Conservation (phyloP, 2,329 filamentous ascomycete genomes). For the Trichoderma koningii region DNA sequence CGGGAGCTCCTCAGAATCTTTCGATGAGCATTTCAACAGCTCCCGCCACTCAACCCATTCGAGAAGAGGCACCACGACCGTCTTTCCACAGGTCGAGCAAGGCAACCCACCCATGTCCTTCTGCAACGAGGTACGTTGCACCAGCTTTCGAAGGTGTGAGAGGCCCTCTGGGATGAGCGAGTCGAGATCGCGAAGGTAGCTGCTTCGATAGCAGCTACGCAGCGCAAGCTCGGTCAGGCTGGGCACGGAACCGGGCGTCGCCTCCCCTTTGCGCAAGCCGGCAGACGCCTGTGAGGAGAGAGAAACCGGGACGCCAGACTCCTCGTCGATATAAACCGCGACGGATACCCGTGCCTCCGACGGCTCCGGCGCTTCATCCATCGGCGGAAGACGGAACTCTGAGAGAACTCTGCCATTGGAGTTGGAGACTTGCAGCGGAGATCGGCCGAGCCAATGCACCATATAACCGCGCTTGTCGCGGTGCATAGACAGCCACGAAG, state of each 20-base stretch:
- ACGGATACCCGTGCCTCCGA: conserved; percentile 32
- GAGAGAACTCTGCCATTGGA: conserved; percentile 38
- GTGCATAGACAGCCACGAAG: too few species aligned
- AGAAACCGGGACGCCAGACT: conserved; percentile 9
- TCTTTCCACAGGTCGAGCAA: conserved; percentile 56
- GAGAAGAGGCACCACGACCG: conserved; percentile 52
- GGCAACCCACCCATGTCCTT: conserved; percentile 51
- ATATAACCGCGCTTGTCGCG: conserved; percentile 30
- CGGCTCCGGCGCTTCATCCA: conserved; percentile 29
- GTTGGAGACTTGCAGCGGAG: conserved; percentile 39
- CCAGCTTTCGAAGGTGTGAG: conserved; percentile 43
- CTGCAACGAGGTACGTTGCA: conserved; percentile 46
- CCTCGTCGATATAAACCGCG: conserved; percentile 12
- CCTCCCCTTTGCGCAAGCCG: conserved; percentile 27
- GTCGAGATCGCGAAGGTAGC: conserved; percentile 47
- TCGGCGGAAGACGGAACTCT: conserved; percentile 36
- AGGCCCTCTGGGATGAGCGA: conserved; percentile 48
- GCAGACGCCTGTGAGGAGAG: conserved; percentile 16
- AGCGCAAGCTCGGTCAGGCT: conserved; percentile 56
- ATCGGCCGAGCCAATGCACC: conserved; percentile 36
- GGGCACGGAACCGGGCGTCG: conserved; percentile 43
- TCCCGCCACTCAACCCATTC: conserved; percentile 68
- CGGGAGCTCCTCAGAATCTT: too few species aligned
- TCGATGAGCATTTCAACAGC: not conserved
- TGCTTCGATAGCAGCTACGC: conserved; percentile 48